Conservation (phyloP, 2,329 filamentous ascomycete genomes). For the Nannizziopsis barbatae region DNA sequence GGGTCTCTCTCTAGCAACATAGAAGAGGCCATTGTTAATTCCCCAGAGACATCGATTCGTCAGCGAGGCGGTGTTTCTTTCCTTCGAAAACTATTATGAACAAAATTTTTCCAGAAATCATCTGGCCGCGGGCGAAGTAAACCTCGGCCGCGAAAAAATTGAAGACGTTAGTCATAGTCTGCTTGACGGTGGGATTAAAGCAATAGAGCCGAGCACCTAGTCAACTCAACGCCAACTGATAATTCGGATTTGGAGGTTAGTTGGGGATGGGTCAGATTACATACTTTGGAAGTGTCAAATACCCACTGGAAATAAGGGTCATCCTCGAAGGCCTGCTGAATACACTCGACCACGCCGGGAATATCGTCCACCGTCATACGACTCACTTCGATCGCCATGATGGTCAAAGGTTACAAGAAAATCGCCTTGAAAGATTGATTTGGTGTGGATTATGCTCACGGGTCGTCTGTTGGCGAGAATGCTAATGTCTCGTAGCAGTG, state of each 20-base stretch:
- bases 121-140: constrained; percentile 11
- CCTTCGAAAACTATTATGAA: constrained; percentile 43
- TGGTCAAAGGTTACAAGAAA: neutral
- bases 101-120: constrained; percentile 2
- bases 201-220: neutral
- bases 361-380: constrained; percentile 50
- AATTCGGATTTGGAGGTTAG: constrained; percentile 4
- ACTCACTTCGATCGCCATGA: constrained; percentile 45
- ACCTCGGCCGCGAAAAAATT: constrained; percentile 9
- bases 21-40: constrained; percentile 57
- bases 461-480: constrained; percentile 3
- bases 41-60: constrained; percentile 58
- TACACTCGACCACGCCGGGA: constrained; percentile 51
- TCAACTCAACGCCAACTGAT: constrained; percentile 5
- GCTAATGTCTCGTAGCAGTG: neutral
- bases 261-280: constrained; percentile 15
- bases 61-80: constrained; percentile 53
- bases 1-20: constrained; percentile 53
- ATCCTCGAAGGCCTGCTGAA: constrained; percentile 54
- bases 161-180: constrained; percentile 3
- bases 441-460: neutral
- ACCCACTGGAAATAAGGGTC: constrained; percentile 59
- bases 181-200: neutral
- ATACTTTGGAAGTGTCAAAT: constrained; percentile 48
- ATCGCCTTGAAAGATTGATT: neutral